Evolutionary conservation across 73 alveolate genomes (phyloP).

Genomic region (Paramecium tetraurelia): DNA sequence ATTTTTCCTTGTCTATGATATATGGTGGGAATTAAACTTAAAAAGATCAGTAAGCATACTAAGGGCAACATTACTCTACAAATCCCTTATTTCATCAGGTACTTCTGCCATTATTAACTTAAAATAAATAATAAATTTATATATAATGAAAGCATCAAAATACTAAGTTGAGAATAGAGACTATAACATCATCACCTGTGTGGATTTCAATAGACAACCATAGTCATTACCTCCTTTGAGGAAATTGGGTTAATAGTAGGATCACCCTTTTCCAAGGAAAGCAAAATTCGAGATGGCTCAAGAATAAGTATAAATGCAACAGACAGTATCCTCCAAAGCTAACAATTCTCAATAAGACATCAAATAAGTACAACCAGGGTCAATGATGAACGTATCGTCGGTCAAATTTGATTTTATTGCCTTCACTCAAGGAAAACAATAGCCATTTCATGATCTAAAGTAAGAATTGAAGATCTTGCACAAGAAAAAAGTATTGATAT

Average conservation of each 20-base stretch:
- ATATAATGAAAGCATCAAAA: conserved; percentile 34
- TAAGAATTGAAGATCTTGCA: conserved; percentile 25
- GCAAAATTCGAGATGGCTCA: conserved; percentile 17
- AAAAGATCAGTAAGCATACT: conserved; percentile 59
- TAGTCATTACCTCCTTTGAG: conserved; percentile 24
- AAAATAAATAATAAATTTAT: not conserved
- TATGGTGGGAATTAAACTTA: not conserved
- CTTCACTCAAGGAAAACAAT: not conserved
- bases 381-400: conserved; percentile 40
- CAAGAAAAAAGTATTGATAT: not conserved
- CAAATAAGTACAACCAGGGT: not conserved
- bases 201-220: not conserved
- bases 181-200: conserved; percentile 38
- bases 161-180: conserved; percentile 47
- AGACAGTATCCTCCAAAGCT: not conserved
- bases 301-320: conserved; percentile 19
- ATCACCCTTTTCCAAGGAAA: conserved; percentile 42
- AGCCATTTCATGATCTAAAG: conserved; percentile 26
- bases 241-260: not conserved
- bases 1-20: conserved; percentile 44
- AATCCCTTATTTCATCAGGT: conserved; percentile 54
- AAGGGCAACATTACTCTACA: conserved; percentile 58
- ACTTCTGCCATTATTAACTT: conserved; percentile 3
- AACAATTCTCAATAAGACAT: not conserved
- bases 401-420: conserved; percentile 37